phyloP scores from a whole-genome alignment of 163 green algal species.

The Scenedesmus sp. region DNA sequence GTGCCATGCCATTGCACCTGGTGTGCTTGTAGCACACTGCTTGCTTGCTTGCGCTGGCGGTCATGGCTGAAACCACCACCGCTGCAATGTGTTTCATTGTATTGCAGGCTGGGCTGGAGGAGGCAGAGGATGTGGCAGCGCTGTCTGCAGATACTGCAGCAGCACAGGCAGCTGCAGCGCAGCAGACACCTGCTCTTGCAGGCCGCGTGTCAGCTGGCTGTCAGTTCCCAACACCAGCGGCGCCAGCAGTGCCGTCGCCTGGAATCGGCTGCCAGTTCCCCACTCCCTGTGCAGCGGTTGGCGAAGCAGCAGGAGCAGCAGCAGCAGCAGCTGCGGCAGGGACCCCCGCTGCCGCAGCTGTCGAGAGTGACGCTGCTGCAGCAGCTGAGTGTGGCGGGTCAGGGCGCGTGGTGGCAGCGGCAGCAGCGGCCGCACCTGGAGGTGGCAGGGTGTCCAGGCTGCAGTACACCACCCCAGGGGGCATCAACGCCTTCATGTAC shows the following conservation, averaged over 20 bases:
- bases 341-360: not conserved
- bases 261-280: conserved; percentile 46
- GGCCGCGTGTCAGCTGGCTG: not conserved
- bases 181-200: conserved; percentile 13
- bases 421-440: not conserved
- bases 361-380: no score
- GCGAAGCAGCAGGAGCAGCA: conserved; percentile 12
- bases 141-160: not conserved
- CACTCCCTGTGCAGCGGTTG: conserved; percentile 22
- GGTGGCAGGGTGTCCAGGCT: not conserved
- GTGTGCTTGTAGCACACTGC: not conserved
- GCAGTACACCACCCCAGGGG: conserved; percentile 38
- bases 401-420: not conserved
- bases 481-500: conserved; percentile 47
- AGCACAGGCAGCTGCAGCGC: conserved; percentile 3
- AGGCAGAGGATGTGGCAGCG: not conserved
- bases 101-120: not conserved
- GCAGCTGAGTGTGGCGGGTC: not conserved
- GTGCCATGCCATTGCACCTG: no score
- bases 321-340: conserved; percentile 28
- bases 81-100: not conserved
- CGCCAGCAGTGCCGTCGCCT: not conserved
- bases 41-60: not conserved
- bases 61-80: not conserved
- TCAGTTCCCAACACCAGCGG: conserved; percentile 29